Base-by-base conservation (phyloP, 306 rosid genomes). In the Cicer yamashitae region DNA sequence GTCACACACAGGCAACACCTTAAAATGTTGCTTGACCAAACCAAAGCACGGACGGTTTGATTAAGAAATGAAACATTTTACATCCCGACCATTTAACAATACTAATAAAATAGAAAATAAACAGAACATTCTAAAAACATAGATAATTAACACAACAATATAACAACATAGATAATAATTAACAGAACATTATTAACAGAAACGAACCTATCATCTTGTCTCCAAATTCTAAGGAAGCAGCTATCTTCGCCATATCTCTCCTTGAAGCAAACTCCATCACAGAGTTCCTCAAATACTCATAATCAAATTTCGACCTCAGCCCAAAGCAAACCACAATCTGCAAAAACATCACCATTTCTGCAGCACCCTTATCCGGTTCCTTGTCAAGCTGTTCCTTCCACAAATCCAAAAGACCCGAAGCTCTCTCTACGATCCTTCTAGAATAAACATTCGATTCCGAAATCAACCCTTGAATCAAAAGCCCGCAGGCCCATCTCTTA, bases 401-500 rank as follows among this genome's bases (percentile, higher is more conserved):
- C 82, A 3, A 34, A 38, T 88, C 93, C 52, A 84, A 69, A 59
- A 89, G 67, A 38, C 73, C 59, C 13, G 62, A 82, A 0, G 91
- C 96, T 48, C 88, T 88, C 77, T 83, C 89, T 37, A 85, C 84
- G 8, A 82, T 75, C 48, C 77, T 83, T 59, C 87, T 77, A 1
- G 90, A 77, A 54, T 85, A 85, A 7, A 70, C 86, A 12, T 77
- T 82, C 0, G 82, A 48, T 38, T 80, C 96, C 2, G 89, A 89
- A 79, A 84, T 80, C 78, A 91, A 73, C 5, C 88, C 91, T 79
- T 89, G 96, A 75, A 91, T 72, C 84, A 91, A 44, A 48, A 91
- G 81, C 74, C 91, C 96, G 62, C 96, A 89, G 1, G 91, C 97
- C 97, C 97, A 91, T 56, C 97, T 77, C 87, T 82, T 91, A 75